A percentile compares a stretch with the other conserved stretches of the same genome.
Evolutionary conservation across 371 early-diverging fungal species (phyloP).

Genomic region (Parasitella parasitica): DNA sequence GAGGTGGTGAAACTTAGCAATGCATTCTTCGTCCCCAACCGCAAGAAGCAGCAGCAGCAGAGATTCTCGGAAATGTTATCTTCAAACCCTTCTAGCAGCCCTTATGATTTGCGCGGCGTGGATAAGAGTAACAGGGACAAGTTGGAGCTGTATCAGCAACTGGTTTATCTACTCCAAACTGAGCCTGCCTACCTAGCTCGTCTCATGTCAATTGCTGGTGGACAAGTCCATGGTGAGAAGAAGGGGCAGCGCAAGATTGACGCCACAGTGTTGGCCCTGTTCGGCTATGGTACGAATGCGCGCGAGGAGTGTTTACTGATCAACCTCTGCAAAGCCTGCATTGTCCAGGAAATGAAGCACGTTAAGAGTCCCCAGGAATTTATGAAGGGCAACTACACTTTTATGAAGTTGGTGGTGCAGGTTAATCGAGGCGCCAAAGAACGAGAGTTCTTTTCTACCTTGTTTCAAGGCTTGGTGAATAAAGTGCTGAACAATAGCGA

Average conservation of each 20-base stretch:
- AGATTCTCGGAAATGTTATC: constrained; percentile 45
- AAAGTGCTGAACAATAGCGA: constrained; percentile 71
- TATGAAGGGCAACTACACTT: constrained; percentile 91
- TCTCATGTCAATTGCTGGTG: constrained; percentile 83
- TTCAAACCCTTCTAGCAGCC: constrained; percentile 19
- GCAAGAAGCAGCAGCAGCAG: constrained; percentile 52
- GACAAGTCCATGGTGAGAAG: constrained; percentile 45
- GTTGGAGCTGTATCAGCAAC: constrained; percentile 84
- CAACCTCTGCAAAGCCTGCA: constrained; percentile 90
- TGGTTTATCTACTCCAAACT: constrained; percentile 96
- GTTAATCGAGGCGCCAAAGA: constrained; percentile 96
- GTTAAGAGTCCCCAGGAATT: constrained; percentile 85
- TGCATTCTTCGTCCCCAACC: constrained; percentile 39
- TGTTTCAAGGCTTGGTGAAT: constrained; percentile 79
- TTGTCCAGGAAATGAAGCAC: constrained; percentile 86
- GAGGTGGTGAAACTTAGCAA: constrained; percentile 79
- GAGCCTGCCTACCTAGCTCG: constrained; percentile 90
- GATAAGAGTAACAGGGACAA: constrained; percentile 86
- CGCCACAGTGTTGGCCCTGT: constrained; percentile 87
- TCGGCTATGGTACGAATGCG: constrained; percentile 93
- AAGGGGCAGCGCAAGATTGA: constrained; percentile 72
- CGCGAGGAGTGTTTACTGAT: constrained; percentile 97
- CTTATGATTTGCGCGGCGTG: constrained; percentile 63
- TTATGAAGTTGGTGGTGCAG: constrained; percentile 93
- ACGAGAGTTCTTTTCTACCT: constrained; percentile 83